Base-by-base conservation (phyloP, 202 grass and related monocot genomes). In the Saccharum hybrid region DNA sequence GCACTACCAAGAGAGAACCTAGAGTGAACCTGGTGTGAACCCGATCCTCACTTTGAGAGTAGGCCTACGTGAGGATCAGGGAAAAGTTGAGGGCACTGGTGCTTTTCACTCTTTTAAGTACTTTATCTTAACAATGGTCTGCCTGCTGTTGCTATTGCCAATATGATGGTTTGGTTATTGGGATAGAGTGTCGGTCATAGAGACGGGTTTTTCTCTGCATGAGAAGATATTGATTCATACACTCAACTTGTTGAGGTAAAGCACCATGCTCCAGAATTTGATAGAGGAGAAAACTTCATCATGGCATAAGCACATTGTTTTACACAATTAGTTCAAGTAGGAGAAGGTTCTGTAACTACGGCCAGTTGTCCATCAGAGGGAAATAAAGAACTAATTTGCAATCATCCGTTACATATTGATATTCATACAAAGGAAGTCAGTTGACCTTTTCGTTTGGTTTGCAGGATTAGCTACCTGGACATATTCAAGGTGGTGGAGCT, bases 401-500 rank as follows among this genome's bases (percentile, higher is more conserved):
- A 60, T 23, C 19, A 59, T 59, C 54, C 8, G 0, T 59, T 59
- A 22, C 8, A 60, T 60, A 60, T 48, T 13, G 9, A 48, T 54
- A 8, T 60, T 22, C 56, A 23, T 60, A 23, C 0, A 23, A 60
- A 60, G n/a, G 21, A 60, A 60, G 56, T 60, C 10, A 10, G 57
- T 11, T 60, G 3, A 1, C 57, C n/a, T 59, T 60, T 59, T 74
- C 28, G 33, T 10, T 45, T 48, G n/a, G 19, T 57, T 83, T 90
- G 42, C 96, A 99, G 96, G 83, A 99, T 99, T 69, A 80, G 85
- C 34, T 99, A 99, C 57, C 82, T 94, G 64, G 96, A 99, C 64
- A 99, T 99, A 80, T 99, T 99, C 83, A 99, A 88, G 84, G 83
- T 99, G 38, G 96, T 99, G 3, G 96, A 99, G 79, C 75, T 94